Conservation (phyloP, 176 grass and related monocot genomes). For the Aegilops longissima region DNA sequence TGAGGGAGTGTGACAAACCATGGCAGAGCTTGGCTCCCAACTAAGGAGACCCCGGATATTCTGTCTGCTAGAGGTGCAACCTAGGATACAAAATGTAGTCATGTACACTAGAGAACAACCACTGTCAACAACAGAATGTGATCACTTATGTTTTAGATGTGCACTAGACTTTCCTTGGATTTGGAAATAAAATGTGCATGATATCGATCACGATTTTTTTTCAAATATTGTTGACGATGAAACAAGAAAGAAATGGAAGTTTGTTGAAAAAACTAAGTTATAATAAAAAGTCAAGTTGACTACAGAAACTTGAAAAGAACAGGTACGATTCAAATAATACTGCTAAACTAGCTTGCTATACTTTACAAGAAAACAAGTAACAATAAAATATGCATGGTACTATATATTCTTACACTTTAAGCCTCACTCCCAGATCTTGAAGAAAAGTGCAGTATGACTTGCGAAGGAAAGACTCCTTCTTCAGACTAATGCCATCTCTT, state of each 20-base stretch:
- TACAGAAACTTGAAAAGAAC: neutral
- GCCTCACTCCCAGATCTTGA: constrained; percentile 94
- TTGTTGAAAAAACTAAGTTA: neutral
- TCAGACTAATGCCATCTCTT: constrained; percentile 76
- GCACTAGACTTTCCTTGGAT: neutral
- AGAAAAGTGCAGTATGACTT: constrained; percentile 95
- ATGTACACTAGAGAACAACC: neutral
- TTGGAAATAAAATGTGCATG: neutral
- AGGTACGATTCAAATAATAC: neutral
- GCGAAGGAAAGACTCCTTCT: constrained; percentile 83
- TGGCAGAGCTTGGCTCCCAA: neutral
- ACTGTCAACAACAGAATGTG: neutral
- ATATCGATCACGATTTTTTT: neutral
- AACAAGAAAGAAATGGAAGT: neutral
- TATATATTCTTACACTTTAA: constrained; percentile 85
- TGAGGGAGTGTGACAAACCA: neutral
- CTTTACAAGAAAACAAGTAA: constrained; percentile 27
- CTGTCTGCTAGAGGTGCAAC: neutral
- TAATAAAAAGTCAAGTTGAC: neutral
- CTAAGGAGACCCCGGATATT: neutral
- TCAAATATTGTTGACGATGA: neutral
- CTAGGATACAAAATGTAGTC: neutral
- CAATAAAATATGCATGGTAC: neutral
- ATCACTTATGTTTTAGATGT: neutral
- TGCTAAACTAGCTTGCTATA: neutral